phyloP scores from a whole-genome alignment of 139 green algal species.

The Tetradesmus obliquus region DNA sequence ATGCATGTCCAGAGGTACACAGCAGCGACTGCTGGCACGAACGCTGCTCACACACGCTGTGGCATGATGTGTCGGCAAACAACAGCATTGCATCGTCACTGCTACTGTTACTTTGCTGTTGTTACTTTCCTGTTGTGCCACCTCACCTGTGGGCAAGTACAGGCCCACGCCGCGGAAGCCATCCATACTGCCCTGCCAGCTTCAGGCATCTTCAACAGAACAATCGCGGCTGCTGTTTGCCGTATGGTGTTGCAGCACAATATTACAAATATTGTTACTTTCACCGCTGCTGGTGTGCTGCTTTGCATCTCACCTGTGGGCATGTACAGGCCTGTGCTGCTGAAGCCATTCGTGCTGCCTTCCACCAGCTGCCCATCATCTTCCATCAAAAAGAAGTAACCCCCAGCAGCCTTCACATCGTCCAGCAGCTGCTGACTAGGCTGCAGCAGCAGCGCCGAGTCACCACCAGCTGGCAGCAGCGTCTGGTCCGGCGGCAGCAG shows the following conservation, averaged over 20 bases:
- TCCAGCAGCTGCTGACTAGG: conserved; percentile 26
- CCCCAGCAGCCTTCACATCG: conserved; percentile 18
- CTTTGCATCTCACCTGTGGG: not conserved
- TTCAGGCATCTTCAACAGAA: too few relatives aligned
- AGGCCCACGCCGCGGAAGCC: conserved; percentile 15
- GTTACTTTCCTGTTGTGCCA: too few relatives aligned
- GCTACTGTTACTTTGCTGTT: too few relatives aligned
- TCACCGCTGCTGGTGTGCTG: not conserved
- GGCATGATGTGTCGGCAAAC: too few relatives aligned
- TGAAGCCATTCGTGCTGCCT: not conserved
- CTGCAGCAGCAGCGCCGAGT: conserved; percentile 22
- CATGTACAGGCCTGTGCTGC: not conserved
- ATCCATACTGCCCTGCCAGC: not conserved
- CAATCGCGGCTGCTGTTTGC: too few relatives aligned
- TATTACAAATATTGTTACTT: too few relatives aligned
- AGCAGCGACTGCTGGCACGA: too few relatives aligned
- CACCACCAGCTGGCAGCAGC: conserved; percentile 40
- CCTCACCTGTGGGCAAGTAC: conserved; percentile 34
- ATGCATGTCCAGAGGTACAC: too few relatives aligned
- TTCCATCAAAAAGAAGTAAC: conserved; percentile 46
- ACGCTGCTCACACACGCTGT: too few relatives aligned
- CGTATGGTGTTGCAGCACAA: too few relatives aligned
- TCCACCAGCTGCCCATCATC: not conserved
- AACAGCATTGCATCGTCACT: too few relatives aligned
- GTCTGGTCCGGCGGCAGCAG: conserved; percentile 45